Evolutionary conservation across 805 yeast species (phyloP).

Genomic region (Sugiyamaella smithiae): DNA sequence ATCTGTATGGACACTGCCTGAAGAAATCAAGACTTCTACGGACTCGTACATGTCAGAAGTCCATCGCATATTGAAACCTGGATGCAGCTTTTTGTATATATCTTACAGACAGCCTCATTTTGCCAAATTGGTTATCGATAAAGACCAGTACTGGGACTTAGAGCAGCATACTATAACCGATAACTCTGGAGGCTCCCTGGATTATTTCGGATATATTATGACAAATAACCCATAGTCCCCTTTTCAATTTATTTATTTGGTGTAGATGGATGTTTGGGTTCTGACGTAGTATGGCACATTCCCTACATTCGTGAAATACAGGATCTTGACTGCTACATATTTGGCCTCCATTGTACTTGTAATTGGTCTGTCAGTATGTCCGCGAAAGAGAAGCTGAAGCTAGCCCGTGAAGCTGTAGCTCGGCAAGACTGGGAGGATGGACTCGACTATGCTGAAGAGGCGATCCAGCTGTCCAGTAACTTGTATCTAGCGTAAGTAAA

Average conservation of each 20-base stretch:
- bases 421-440: constrained; percentile 62
- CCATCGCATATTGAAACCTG: constrained; percentile 6
- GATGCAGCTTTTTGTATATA: constrained; percentile 1
- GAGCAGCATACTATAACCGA: background rate
- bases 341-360: too few relatives aligned
- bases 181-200: constrained; percentile 1
- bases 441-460: constrained; percentile 52
- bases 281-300: too few relatives aligned
- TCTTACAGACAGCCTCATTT: constrained; percentile 10
- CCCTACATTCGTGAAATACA: too few relatives aligned
- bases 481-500: constrained; percentile 61
- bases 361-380: too few relatives aligned
- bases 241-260: too few relatives aligned
- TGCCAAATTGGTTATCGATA: constrained; percentile 1
- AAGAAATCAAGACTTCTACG: background rate
- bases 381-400: constrained; percentile 20
- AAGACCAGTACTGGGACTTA: background rate
- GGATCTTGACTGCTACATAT: too few relatives aligned
- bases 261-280: too few relatives aligned
- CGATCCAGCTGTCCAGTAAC: constrained; percentile 51
- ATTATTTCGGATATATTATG: constrained; percentile 6
- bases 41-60: constrained; percentile 5
- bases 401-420: constrained; percentile 32
- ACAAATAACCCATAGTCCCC: background rate
- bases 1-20: constrained; percentile 8